phyloP scores from a whole-genome alignment of 371 early-diverging fungal species.

The Apophysomyces variabilis region DNA sequence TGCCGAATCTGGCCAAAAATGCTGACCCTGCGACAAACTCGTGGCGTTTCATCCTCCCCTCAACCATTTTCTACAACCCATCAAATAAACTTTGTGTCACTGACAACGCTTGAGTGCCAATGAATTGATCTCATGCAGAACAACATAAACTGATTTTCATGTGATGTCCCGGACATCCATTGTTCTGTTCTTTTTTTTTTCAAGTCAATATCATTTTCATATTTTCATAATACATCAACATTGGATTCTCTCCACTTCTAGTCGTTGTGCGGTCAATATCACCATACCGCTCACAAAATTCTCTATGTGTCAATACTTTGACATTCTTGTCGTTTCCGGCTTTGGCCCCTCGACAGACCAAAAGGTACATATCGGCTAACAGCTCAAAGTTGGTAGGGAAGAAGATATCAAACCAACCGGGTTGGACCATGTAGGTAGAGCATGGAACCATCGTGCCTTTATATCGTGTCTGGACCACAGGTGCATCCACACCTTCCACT shows the following conservation, averaged over 20 bases:
- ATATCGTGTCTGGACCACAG: conserved; percentile 95
- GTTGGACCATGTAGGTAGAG: conserved; percentile 92
- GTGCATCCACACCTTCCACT: conserved; percentile 82
- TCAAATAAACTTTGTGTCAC: conserved; percentile 1
- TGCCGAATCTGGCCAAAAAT: neutral
- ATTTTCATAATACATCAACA: conserved; percentile 94
- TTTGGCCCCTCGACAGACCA: conserved; percentile 59
- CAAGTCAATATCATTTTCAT: conserved; percentile 74
- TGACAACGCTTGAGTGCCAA: neutral
- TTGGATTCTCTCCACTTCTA: conserved; percentile 89
- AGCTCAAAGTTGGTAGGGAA: conserved; percentile 97
- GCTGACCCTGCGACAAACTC: neutral
- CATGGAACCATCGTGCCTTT: conserved; percentile 91
- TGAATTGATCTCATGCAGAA: neutral
- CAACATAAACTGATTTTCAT: neutral
- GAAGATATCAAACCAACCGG: conserved; percentile 98
- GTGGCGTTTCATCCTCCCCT: neutral
- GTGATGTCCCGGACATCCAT: neutral
- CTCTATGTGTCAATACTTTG: conserved; percentile 75
- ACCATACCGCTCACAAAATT: conserved; percentile 82
- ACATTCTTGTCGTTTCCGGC: conserved; percentile 50
- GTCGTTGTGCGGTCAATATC: conserved; percentile 79
- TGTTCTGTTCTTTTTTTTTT: neutral
- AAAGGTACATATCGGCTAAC: conserved; percentile 75
- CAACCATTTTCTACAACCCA: neutral